Evolutionary conservation across 2,329 filamentous ascomycete species (phyloP), one percentile per base, ranked within the genome.

Genomic region (Claviceps lovelessii): DNA sequence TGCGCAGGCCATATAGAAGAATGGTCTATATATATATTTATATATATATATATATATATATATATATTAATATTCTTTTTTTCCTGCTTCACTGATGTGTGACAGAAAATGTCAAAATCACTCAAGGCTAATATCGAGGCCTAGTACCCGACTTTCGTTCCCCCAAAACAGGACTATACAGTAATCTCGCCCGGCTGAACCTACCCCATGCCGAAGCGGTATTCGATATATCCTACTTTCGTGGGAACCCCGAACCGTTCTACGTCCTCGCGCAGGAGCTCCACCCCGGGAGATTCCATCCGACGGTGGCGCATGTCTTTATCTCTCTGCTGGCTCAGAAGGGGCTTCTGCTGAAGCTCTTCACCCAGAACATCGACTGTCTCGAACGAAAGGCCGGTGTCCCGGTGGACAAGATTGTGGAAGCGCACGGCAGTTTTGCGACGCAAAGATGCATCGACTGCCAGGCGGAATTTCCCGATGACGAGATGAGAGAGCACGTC

Each of bases 311-410:
- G 2, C 93, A 98, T 70, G 85, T 81, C 41, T 98, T 98, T 70
- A 84, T 98, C 63, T 78, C 82, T 15, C 75, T 98, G 29, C 81
- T 97, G 17, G 79, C 90, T 55, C 75, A 83, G 57, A 95, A 94
- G 70, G 82, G 81, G 4, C 73, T 91, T 45, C 73, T 98, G 29
- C 73, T 85, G 60, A 93, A 90, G 74, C 80, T 93, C 53, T 98
- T 97, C 69, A 96, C 93, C 0, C 93, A 98, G 66, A 98, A 98
- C 65, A 97, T 98, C 61, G 93, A 98, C 72, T 95, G 90, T 63
- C 77, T 98, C 13, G 93, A 98, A 71, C 81, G 90, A 28, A 78
- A 81, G 61, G 93, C 91, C 13, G 93, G 93, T 31, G 83, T 98
- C 0, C 87, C 90, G 0, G 77, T 74, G 0, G 83, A 91, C 2